Evolutionary conservation across 768 basidiomycete genomes (phyloP), one percentile per base, ranked within the genome.

Genomic region (Mycena alexandri): DNA sequence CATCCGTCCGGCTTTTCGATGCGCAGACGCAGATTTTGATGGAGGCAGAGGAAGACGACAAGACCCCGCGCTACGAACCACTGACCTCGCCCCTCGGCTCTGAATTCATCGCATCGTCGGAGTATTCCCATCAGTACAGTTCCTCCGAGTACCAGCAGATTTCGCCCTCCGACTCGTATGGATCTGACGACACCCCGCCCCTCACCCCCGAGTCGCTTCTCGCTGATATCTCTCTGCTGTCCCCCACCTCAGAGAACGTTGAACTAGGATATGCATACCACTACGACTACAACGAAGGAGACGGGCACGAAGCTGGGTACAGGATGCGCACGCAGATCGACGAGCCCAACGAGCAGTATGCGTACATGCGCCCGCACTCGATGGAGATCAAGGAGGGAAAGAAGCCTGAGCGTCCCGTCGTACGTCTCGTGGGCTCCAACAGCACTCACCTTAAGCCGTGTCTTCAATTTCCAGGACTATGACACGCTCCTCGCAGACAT

Each of bases 341-440:
- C 22, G 50, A 63, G 33, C 25, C 34, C 25, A 21, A 68, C 25
- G 29, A 42, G 10, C 41, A 43, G 17, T 21, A 29, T 10, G 38
- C 61, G 17, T 68, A 69, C 62, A 51, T 59, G 38, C 68, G 70
- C 59, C 72, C 72, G 1, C 66, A 74, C 33, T 78, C 76, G 22
- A 70, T 68, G 43, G 80, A 79, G 72, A 77, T 82, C 52, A 79
- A 77, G 66, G 78, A 81, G 68, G 81, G 81, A 24, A 83, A 83
- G 74, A 77, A 75, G 60, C 80, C 81, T 9, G 79, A 73, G 57
- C 77, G 75, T 34, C 61, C 72, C 16, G 66, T 71, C 41, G 80
- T 78, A 70, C 19, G 76, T 73, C 16, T 36, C 56, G 60, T 36
- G 7, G 21, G 38, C 21, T 14, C 34, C 4, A 11, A 12, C 21